Conservation (phyloP, 192 early-diverging fungal genomes). For the Coemansia sp. region DNA sequence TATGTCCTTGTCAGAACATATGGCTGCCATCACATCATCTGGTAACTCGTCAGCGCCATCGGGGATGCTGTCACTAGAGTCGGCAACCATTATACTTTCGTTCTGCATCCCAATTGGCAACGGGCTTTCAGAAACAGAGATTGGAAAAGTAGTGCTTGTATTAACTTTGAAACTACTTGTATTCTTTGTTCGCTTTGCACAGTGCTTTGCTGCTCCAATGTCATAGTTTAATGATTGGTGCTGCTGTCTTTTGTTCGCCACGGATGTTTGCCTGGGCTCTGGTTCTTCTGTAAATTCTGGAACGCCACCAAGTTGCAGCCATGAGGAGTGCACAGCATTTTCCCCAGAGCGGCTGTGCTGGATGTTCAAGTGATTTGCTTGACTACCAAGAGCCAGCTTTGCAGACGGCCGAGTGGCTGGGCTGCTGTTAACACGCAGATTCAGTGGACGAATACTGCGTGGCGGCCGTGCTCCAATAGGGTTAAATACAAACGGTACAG, state of each 20-base stretch:
- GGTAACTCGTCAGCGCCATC: slow-evolving; percentile 13
- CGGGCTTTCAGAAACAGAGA: neutral
- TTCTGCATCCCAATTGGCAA: neutral
- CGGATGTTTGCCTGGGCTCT: neutral
- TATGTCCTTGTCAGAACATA: neutral
- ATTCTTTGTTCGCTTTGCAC: neutral
- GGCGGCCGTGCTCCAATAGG: slow-evolving; percentile 32
- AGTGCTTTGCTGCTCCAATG: neutral
- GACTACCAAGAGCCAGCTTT: neutral
- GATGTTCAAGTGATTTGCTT: neutral
- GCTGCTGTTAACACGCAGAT: slow-evolving; percentile 8
- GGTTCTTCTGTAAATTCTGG: neutral
- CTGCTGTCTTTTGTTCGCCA: neutral
- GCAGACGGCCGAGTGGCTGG: neutral
- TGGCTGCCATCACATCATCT: slow-evolving; percentile 12
- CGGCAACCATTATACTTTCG: neutral
- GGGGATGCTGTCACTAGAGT: neutral
- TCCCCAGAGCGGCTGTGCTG: neutral
- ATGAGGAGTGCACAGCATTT: neutral
- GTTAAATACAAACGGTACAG: slow-evolving; percentile 36
- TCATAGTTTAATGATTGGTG: neutral
- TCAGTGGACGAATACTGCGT: slow-evolving; percentile 36
- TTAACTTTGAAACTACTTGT: neutral
- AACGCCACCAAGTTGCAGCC: neutral
- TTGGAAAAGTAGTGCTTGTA: neutral